These are phyloP conservation scores for Gregarina niphandrodes DNA, from an alignment of 169 alveolate genomes.

Conservation along the genomic window DNA sequence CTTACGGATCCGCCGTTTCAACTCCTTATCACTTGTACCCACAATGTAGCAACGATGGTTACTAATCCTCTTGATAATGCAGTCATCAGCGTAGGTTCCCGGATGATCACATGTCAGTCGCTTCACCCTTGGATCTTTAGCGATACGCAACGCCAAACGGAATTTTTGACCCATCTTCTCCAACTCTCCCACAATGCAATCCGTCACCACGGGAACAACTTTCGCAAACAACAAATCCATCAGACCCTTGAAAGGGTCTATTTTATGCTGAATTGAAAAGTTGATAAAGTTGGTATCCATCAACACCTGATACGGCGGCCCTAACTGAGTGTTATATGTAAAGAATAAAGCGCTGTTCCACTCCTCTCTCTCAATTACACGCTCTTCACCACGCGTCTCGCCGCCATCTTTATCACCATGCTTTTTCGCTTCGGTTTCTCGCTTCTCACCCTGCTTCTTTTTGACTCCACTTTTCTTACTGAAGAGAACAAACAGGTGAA, in stretches of 20 bases:
- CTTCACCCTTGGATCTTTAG: constrained; percentile 75
- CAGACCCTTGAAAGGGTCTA: constrained; percentile 76
- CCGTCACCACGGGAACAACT: constrained; percentile 77
- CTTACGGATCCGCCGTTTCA: constrained; percentile 81
- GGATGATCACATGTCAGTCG: constrained; percentile 78
- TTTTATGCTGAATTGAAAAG: constrained; percentile 84
- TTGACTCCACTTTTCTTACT: too few species aligned
- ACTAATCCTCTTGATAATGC: constrained; percentile 82
- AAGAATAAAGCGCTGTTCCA: constrained; percentile 18
- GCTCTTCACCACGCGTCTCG: too few species aligned
- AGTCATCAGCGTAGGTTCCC: constrained; percentile 98
- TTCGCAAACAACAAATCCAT: constrained; percentile 87
- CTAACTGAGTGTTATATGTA: constrained; percentile 25
- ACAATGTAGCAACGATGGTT: constrained; percentile 82
- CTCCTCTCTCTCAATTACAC: too few species aligned
- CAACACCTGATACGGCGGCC: constrained; percentile 38
- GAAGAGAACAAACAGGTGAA: too few species aligned
- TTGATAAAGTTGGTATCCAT: constrained; percentile 96
- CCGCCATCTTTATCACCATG: too few species aligned
- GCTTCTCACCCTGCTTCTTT: too few species aligned
- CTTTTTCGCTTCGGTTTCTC: too few species aligned
- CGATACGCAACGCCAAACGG: constrained; percentile 75
- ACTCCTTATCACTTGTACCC: constrained; percentile 93
- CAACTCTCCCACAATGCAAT: constrained; percentile 91
- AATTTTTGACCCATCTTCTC: constrained; percentile 92